Percentiles rank a stretch among this genome's conserved stretches.
phyloP scores from a whole-genome alignment of 208 protist species.

The Crithidia bombi region DNA sequence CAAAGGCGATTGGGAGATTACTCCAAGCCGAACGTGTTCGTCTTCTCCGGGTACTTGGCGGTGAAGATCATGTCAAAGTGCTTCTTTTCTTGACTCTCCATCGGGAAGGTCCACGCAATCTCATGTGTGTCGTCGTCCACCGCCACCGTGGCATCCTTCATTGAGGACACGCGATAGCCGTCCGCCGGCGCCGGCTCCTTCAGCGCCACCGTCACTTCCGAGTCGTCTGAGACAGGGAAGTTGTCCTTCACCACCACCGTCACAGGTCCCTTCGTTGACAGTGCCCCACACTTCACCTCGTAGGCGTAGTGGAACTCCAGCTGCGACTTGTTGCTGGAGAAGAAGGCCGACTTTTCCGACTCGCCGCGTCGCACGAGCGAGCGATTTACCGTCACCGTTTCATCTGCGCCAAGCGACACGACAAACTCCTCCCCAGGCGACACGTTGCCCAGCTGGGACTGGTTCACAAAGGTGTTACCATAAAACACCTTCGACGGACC shows the following conservation, averaged over 20 bases:
- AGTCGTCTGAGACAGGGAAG: conserved; percentile 49
- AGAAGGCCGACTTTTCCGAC: conserved; percentile 30
- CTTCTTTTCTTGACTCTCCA: conserved; percentile 31
- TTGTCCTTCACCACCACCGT: conserved; percentile 61
- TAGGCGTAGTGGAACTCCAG: conserved; percentile 34
- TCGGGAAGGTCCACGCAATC: conserved; percentile 45
- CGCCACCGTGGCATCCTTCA: conserved; percentile 24
- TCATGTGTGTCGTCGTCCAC: conserved; percentile 47
- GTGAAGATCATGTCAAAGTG: conserved; percentile 46
- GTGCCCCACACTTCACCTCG: conserved; percentile 27
- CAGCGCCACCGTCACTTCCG: conserved; percentile 42
- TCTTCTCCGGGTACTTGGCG: conserved; percentile 32
- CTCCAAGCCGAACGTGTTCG: conserved; percentile 33
- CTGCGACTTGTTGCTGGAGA: conserved; percentile 26
- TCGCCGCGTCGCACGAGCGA: conserved; percentile 29
- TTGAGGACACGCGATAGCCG: background rate
- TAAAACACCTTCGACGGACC: conserved; percentile 55
- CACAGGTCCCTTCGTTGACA: conserved; percentile 21
- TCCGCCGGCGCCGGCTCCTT: conserved; percentile 23
- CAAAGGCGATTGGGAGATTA: no score
- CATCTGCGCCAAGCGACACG: conserved; percentile 52
- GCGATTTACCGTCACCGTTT: conserved; percentile 41
- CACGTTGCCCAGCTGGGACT: conserved; percentile 46
- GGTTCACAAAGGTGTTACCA: conserved; percentile 52
- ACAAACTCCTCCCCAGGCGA: conserved; percentile 52